A percentile compares a stretch with the other conserved stretches of the same genome.
Evolutionary conservation across 495 filamentous ascomycete genomes (phyloP).

Genomic region (Aspergillus carlsbadensis): DNA sequence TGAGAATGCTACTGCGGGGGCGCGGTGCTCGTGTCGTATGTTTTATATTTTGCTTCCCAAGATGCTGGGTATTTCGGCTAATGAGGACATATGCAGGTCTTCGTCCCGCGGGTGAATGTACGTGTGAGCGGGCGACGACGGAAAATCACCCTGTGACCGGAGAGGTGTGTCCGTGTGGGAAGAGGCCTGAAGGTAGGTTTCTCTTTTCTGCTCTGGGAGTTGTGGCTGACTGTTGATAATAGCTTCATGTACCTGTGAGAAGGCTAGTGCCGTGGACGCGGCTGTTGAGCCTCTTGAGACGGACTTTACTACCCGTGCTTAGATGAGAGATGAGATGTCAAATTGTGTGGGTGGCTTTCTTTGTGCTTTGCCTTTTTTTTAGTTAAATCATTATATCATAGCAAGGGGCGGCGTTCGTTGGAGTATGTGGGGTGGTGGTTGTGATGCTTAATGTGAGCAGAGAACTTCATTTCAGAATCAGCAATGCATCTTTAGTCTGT

Average conservation of each 20-base stretch:
- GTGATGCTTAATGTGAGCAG: background rate
- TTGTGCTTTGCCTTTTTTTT: slow-evolving; percentile 6
- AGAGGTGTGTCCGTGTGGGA: slow-evolving; percentile 72
- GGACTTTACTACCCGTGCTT: slow-evolving; percentile 69
- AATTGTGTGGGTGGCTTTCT: background rate
- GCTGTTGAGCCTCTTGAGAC: slow-evolving; percentile 57
- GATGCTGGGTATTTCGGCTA: too few relatives aligned
- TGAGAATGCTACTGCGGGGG: slow-evolving; percentile 73
- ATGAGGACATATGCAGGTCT: slow-evolving; percentile 43
- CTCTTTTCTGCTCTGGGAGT: background rate
- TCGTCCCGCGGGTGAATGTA: slow-evolving; percentile 78
- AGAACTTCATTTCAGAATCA: background rate
- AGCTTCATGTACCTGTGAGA: slow-evolving; percentile 86
- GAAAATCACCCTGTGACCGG: slow-evolving; percentile 68
- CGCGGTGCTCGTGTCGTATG: slow-evolving; percentile 82
- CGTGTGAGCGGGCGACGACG: slow-evolving; percentile 66
- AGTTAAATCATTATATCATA: slow-evolving; percentile 4
- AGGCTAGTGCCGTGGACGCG: slow-evolving; percentile 53
- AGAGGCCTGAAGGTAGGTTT: slow-evolving; percentile 63
- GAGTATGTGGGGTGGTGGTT: slow-evolving; percentile 9
- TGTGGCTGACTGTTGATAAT: background rate
- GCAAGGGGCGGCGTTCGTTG: slow-evolving; percentile 2
- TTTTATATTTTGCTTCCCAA: slow-evolving; percentile 21
- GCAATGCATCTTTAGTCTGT: background rate
- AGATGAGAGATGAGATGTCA: background rate